Evolutionary conservation across 768 basidiomycete genomes (phyloP).

Genomic region (Phylloporus sp.): DNA sequence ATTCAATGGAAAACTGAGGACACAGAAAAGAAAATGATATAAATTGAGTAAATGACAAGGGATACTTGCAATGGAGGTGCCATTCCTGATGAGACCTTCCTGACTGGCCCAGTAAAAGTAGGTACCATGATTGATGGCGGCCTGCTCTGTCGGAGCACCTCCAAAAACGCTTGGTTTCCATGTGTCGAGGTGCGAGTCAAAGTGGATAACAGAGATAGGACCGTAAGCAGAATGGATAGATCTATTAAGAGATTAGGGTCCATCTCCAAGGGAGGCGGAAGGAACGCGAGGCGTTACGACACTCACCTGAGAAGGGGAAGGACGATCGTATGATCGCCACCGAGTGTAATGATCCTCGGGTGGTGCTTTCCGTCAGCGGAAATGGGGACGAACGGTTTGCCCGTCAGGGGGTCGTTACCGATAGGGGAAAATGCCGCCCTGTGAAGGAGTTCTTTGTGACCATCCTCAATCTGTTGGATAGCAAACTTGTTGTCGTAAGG

Average conservation of each 20-base stretch:
- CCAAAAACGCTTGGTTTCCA: slow-evolving; percentile 77
- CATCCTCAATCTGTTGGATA: slow-evolving; percentile 70
- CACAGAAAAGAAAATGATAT: slow-evolving; percentile 11
- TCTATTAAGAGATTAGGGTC: slow-evolving; percentile 29
- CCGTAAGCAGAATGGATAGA: slow-evolving; percentile 78
- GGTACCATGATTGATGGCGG: slow-evolving; percentile 81
- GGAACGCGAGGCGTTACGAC: background rate
- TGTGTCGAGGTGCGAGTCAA: slow-evolving; percentile 81
- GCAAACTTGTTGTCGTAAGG: slow-evolving; percentile 74
- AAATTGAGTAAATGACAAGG: slow-evolving; percentile 24
- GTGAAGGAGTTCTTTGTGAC: slow-evolving; percentile 68
- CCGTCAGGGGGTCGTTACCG: slow-evolving; percentile 59
- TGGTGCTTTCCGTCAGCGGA: slow-evolving; percentile 70
- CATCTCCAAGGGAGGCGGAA: background rate
- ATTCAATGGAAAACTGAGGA: slow-evolving; percentile 23
- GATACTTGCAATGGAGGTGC: slow-evolving; percentile 79
- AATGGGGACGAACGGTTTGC: slow-evolving; percentile 52
- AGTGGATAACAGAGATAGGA: slow-evolving; percentile 78
- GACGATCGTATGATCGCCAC: slow-evolving; percentile 87
- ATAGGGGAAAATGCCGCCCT: slow-evolving; percentile 58
- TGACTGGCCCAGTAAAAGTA: slow-evolving; percentile 89
- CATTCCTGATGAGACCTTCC: slow-evolving; percentile 76
- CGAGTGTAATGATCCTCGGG: slow-evolving; percentile 77
- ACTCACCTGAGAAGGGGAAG: slow-evolving; percentile 45
- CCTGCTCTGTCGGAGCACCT: slow-evolving; percentile 66